Evolutionary conservation across 768 basidiomycete species (phyloP), one percentile per base, ranked within the genome.

Genomic region (Cystoderma amianthinum): DNA sequence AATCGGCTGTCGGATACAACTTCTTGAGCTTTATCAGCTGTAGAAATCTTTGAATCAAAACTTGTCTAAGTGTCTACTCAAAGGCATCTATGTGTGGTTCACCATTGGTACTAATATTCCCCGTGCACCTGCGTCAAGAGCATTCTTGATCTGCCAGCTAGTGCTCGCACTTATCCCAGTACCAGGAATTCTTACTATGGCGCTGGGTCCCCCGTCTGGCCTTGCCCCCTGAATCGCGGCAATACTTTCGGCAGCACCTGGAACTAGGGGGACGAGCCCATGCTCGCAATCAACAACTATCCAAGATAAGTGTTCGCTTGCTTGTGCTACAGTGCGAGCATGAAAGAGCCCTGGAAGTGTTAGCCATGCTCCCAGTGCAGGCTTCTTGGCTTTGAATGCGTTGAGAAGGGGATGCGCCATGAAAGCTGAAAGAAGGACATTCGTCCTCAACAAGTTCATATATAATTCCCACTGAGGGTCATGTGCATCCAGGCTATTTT

Each of bases 71-170:
- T 30, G 28, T 30, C 10, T 30, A 9, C 10, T 30, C 10, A 9
- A 30, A 30, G 28, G 28, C 9, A 30, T 30, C 9, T 30, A 30
- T 30, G n/a, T n/a, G n/a, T 9, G 15, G 9, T 15, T 25, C 48
- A 84, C 80, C 80, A 85, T 80, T 3, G 83, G 82, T 0, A 83
- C 75, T 32, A 86, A 50, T 3, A 84, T 60, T 0, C 83, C 81
- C 19, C 68, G 64, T 13, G 82, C 82, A 3, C 82, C 83, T 0
- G 77, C 75, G 50, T 85, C 82, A 21, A 85, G 67, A 1, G 76
- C 81, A 45, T 78, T 68, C 60, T 85, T 85, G 59, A 85, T 82
- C 56, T 83, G 81, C 80, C 81, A 83, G 42, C 68, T 67, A 2
- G 78, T 77, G 46, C 74, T 72, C 0, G 62, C 61, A 19, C 69